Evolutionary conservation across 2,329 filamentous ascomycete species (phyloP).

Genomic region (Knoxdaviesia proteae): DNA sequence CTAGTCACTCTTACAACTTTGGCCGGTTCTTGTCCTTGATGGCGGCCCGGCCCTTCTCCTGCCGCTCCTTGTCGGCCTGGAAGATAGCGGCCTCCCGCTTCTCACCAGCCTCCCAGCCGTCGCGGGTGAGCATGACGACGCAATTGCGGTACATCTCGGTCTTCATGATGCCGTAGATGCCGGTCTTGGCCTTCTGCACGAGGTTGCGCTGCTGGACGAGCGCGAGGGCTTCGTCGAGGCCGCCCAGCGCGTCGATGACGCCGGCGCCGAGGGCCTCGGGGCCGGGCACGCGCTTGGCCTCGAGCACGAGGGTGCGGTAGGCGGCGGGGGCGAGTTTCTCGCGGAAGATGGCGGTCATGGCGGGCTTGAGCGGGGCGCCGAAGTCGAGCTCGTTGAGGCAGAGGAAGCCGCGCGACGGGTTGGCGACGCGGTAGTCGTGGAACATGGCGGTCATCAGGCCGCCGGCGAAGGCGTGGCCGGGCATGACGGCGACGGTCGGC

Average conservation of each 20-base stretch:
- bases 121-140: conserved; percentile 32
- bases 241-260: conserved; percentile 47
- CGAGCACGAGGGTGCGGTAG: conserved; percentile 49
- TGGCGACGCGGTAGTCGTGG: conserved; percentile 68
- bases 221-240: conserved; percentile 37
- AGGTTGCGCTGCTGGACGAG: conserved; percentile 40
- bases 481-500: conserved; percentile 62
- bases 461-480: conserved; percentile 64
- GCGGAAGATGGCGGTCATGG: conserved; percentile 58
- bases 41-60: conserved; percentile 13
- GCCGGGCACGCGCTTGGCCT: conserved; percentile 46
- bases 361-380: conserved; percentile 50
- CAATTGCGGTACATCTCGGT: conserved; percentile 54
- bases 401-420: conserved; percentile 46
- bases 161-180: conserved; percentile 53
- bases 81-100: conserved; percentile 21
- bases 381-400: conserved; percentile 72
- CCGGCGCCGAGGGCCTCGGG: conserved; percentile 41
- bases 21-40: conserved; percentile 10
- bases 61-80: conserved; percentile 27
- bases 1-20: conserved; percentile 13
- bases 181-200: conserved; percentile 37
- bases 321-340: conserved; percentile 37
- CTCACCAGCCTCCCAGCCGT: conserved; percentile 27
- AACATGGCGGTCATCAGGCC: conserved; percentile 67